These are phyloP conservation scores for Deuterostichococcus epilithicus DNA, from an alignment of 139 green algal genomes.

Conservation along the genomic window DNA sequence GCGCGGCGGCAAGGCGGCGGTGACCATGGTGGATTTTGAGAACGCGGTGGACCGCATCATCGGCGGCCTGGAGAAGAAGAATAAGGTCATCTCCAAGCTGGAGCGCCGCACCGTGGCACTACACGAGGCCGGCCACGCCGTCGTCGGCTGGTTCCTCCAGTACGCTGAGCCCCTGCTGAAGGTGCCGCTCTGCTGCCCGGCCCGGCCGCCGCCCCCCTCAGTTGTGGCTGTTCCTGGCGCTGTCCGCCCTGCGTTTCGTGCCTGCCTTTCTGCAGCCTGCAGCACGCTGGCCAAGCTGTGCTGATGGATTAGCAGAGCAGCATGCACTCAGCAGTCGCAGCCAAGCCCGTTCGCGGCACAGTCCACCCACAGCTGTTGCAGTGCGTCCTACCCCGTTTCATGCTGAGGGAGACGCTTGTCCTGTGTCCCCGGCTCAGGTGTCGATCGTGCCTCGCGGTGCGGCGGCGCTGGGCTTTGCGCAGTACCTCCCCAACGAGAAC, in stretches of 20 bases:
- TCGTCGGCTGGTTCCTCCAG: constrained; percentile 97
- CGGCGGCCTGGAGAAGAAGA: constrained; percentile 98
- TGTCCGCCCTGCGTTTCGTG: too few relatives aligned
- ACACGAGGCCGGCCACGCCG: constrained; percentile 93
- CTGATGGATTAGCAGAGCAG: too few relatives aligned
- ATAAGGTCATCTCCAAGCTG: constrained; percentile 88
- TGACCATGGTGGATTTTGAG: constrained; percentile 92
- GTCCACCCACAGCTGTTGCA: not conserved
- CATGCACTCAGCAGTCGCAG: too few relatives aligned
- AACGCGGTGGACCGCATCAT: constrained; percentile 95
- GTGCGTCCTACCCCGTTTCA: not conserved
- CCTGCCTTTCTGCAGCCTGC: too few relatives aligned
- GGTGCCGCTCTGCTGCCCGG: constrained; percentile 47
- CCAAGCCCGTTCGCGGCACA: too few relatives aligned
- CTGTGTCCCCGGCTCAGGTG: constrained; percentile 39
- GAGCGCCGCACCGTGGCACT: constrained; percentile 96
- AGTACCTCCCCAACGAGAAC: constrained; percentile 99
- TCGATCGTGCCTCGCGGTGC: constrained; percentile 95
- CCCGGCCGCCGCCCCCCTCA: too few relatives aligned
- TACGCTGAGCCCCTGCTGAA: constrained; percentile 98
- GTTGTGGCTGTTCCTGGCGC: too few relatives aligned
- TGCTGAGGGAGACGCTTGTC: too few relatives aligned
- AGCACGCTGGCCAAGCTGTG: too few relatives aligned
- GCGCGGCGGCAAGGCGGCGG: constrained; percentile 46
- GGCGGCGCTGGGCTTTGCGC: constrained; percentile 95